Conservation (phyloP, 179 eudicot species). For the Beta lomatogona region DNA sequence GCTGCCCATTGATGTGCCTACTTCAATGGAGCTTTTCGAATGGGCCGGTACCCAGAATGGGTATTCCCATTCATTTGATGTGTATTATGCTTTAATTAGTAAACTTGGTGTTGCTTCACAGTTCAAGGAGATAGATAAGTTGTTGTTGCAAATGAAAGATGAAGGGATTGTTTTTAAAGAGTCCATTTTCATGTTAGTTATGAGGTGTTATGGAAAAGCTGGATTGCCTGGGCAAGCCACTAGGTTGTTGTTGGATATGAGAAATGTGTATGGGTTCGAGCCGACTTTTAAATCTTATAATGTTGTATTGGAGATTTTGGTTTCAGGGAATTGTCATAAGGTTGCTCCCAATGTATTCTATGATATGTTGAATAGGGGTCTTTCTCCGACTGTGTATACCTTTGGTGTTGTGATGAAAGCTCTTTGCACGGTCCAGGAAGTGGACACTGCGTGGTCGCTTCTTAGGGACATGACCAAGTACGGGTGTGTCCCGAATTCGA, state of each 20-base stretch:
- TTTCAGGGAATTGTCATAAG: slow-evolving; percentile 61
- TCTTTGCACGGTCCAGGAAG: slow-evolving; percentile 64
- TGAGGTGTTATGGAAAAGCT: slow-evolving; percentile 77
- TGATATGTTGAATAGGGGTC: slow-evolving; percentile 78
- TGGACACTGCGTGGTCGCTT: slow-evolving; percentile 78
- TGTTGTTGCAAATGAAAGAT: slow-evolving; percentile 78
- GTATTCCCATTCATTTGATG: slow-evolving; percentile 77
- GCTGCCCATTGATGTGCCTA: slow-evolving; percentile 81
- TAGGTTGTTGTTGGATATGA: slow-evolving; percentile 89
- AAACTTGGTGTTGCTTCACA: slow-evolving; percentile 63
- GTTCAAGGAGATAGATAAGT: slow-evolving; percentile 69
- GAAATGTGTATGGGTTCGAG: slow-evolving; percentile 51
- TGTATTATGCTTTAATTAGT: slow-evolving; percentile 67
- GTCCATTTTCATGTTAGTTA: slow-evolving; percentile 67
- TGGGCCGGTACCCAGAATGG: slow-evolving; percentile 76
- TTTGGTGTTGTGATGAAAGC: slow-evolving; percentile 86
- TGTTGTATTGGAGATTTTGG: slow-evolving; percentile 76
- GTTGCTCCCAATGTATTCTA: slow-evolving; percentile 79
- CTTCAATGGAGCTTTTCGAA: slow-evolving; percentile 72
- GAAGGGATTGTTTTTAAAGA: slow-evolving; percentile 69
- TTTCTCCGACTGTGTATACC: slow-evolving; percentile 76
- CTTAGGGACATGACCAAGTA: slow-evolving; percentile 89
- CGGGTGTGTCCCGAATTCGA: slow-evolving; percentile 91
- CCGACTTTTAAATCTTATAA: slow-evolving; percentile 78
- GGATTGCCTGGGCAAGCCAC: slow-evolving; percentile 91